These are phyloP conservation scores for Candida glaebosa DNA, from an alignment of 805 yeast species.

Conservation along the genomic window DNA sequence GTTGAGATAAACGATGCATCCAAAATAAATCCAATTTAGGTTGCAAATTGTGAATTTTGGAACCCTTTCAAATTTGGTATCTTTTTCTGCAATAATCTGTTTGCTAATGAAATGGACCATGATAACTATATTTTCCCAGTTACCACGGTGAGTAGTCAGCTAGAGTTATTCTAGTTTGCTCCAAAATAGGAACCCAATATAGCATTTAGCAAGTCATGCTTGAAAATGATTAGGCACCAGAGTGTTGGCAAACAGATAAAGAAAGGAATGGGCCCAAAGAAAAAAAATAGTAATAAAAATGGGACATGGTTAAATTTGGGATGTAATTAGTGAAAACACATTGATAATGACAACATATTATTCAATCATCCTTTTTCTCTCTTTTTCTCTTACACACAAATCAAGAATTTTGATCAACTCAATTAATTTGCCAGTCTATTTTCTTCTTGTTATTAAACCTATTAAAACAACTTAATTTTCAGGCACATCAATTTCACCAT, in stretches of 20 bases:
- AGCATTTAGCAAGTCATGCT: conserved; percentile 20
- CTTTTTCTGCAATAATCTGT: too few species aligned
- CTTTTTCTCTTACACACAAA: background rate
- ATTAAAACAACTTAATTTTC: conserved; percentile 57
- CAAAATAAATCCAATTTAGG: too few species aligned
- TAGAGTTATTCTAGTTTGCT: conserved; percentile 70
- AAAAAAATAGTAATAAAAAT: too few species aligned
- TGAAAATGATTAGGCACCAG: conserved; percentile 64
- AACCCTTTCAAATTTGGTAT: too few species aligned
- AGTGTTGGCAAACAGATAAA: conserved; percentile 80
- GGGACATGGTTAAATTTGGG: too few species aligned
- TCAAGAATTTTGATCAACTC: conserved; percentile 6
- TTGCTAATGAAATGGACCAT: conserved; percentile 69
- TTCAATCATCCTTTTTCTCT: background rate
- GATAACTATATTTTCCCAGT: conserved; percentile 34
- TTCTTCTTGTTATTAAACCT: conserved; percentile 28
- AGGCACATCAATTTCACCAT: conserved; percentile 95
- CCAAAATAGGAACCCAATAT: conserved; percentile 84
- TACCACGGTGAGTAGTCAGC: conserved; percentile 74
- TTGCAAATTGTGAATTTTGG: too few species aligned
- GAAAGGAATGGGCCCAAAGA: too few species aligned
- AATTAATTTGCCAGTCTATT: conserved; percentile 8
- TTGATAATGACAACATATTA: background rate
- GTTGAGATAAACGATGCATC: too few species aligned
- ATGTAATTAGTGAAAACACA: too few species aligned